Evolutionary conservation across 306 rosid genomes (phyloP).

Genomic region (Trifolium dubium): DNA sequence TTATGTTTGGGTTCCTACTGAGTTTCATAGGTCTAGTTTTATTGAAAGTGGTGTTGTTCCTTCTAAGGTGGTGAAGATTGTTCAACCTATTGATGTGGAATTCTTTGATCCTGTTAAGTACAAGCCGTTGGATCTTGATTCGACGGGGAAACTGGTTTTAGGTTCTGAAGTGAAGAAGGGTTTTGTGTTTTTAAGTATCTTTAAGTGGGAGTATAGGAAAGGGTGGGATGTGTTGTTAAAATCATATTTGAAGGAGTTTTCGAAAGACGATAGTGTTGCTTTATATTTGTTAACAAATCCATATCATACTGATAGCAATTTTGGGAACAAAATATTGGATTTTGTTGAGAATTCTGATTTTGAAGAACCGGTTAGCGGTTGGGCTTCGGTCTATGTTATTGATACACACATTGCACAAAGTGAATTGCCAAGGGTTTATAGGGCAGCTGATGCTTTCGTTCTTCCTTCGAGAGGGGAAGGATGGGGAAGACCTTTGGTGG

Average conservation of each 20-base stretch:
- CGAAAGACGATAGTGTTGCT: slow-evolving; percentile 56
- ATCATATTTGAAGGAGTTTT: slow-evolving; percentile 72
- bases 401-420: slow-evolving; percentile 72
- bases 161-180: slow-evolving; percentile 44
- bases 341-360: slow-evolving; percentile 62
- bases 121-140: slow-evolving; percentile 59
- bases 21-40: slow-evolving; percentile 69
- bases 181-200: slow-evolving; percentile 74
- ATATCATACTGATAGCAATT: slow-evolving; percentile 74
- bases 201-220: slow-evolving; percentile 91
- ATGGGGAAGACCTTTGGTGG: slow-evolving; percentile 89
- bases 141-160: slow-evolving; percentile 50
- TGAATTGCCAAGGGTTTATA: slow-evolving; percentile 71
- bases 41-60: slow-evolving; percentile 78
- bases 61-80: slow-evolving; percentile 76
- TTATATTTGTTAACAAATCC: slow-evolving; percentile 78
- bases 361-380: slow-evolving; percentile 59
- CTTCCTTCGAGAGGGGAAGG: slow-evolving; percentile 95
- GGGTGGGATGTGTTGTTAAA: slow-evolving; percentile 85
- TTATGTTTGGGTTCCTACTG: slow-evolving; percentile 90
- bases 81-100: slow-evolving; percentile 84
- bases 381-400: slow-evolving; percentile 71
- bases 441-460: slow-evolving; percentile 75
- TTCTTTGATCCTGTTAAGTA: slow-evolving; percentile 72
- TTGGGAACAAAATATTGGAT: slow-evolving; percentile 75